These are phyloP conservation scores for Heteromeles arbutifolia DNA, from an alignment of 306 rosid genomes.

Conservation along the genomic window DNA sequence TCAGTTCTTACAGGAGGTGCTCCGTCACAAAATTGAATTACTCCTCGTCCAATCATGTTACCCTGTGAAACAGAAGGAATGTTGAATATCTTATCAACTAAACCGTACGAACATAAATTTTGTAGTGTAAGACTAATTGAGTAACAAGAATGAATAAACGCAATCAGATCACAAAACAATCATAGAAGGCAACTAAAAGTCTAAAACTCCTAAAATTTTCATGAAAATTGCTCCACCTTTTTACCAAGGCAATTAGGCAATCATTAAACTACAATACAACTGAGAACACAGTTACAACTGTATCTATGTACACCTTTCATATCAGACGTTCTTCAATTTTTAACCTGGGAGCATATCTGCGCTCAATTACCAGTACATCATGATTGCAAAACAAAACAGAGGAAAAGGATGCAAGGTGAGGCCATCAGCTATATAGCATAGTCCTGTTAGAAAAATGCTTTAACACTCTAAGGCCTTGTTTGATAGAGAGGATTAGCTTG, in stretches of 20 bases:
- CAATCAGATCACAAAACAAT: not conserved
- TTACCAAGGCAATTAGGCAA: not conserved
- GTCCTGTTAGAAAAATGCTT: not conserved
- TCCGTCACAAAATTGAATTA: constrained; percentile 74
- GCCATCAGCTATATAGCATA: not conserved
- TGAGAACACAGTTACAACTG: not conserved
- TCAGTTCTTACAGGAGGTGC: constrained; percentile 69
- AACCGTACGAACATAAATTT: not conserved
- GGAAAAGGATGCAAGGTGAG: not conserved
- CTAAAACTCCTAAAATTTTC: too few species aligned
- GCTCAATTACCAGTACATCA: not conserved
- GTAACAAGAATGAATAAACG: not conserved
- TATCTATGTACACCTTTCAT: not conserved
- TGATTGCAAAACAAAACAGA: not conserved
- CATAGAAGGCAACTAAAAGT: not conserved
- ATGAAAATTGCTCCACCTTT: not conserved
- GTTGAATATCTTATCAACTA: not conserved
- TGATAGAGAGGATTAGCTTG: too few species aligned
- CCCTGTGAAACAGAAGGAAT: constrained; percentile 46
- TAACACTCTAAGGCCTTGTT: not conserved
- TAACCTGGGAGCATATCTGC: not conserved
- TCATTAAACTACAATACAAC: not conserved
- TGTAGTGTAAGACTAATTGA: not conserved
- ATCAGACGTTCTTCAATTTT: not conserved
- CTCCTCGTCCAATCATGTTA: constrained; percentile 64